Percentiles rank a stretch among this genome's conserved stretches.
Conservation (phyloP, 2,329 filamentous ascomycete genomes). For the Penicillium aurantiogriseum region DNA sequence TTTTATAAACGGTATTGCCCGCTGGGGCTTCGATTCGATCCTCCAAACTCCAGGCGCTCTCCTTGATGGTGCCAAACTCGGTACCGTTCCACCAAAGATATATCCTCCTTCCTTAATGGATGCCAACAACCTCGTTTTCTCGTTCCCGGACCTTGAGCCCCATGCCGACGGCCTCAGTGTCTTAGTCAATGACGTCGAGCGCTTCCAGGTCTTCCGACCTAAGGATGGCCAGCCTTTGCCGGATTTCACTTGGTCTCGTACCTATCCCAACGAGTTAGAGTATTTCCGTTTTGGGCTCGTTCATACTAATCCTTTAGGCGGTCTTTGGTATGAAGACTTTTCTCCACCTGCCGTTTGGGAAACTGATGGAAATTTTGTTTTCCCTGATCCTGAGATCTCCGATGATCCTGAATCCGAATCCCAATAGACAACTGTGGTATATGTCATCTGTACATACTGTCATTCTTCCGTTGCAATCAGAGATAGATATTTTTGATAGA, state of each 20-base stretch:
- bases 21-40: slow-evolving; percentile 63
- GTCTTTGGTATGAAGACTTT: slow-evolving; percentile 44
- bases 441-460: neutral
- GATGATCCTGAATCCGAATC: neutral
- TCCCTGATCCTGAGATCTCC: slow-evolving; percentile 10
- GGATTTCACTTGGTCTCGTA: slow-evolving; percentile 38
- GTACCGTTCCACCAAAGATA: slow-evolving; percentile 34
- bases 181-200: slow-evolving; percentile 62
- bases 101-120: slow-evolving; percentile 20
- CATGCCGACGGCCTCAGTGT: slow-evolving; percentile 56
- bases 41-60: slow-evolving; percentile 57
- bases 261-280: slow-evolving; percentile 31
- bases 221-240: slow-evolving; percentile 28
- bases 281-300: slow-evolving; percentile 48
- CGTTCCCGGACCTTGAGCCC: slow-evolving; percentile 31
- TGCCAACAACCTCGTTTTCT: slow-evolving; percentile 35
- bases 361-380: slow-evolving; percentile 15
- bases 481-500: neutral
- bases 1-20: slow-evolving; percentile 62
- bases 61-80: slow-evolving; percentile 37
- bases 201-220: slow-evolving; percentile 53
- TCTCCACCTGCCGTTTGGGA: slow-evolving; percentile 18
- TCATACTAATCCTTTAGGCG: slow-evolving; percentile 35
- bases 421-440: neutral
- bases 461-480: neutral